Evolutionary conservation across 208 protist species (phyloP).

Genomic region (Tritrichomonas musculus): DNA sequence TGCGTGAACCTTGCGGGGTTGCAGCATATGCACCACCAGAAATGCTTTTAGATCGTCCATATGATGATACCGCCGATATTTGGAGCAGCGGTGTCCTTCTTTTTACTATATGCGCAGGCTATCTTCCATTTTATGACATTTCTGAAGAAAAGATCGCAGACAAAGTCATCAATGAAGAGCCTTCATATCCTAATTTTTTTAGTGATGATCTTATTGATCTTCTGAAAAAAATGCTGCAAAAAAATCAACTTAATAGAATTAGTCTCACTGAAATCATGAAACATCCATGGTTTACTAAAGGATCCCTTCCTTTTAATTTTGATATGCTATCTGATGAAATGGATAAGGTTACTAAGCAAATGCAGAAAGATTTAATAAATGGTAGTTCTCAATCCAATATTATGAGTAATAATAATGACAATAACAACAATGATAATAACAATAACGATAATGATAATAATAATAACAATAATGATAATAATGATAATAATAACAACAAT

Average conservation of each 20-base stretch:
- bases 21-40: slow-evolving; percentile 14
- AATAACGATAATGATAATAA: too few species aligned
- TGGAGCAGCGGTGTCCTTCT: slow-evolving; percentile 32
- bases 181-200: neutral
- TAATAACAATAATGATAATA: too few species aligned
- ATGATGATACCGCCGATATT: neutral
- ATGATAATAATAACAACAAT: too few species aligned
- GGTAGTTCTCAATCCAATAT: too few species aligned
- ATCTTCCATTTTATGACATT: slow-evolving; percentile 12
- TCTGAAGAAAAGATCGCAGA: too few species aligned
- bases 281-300: neutral
- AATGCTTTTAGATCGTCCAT: neutral
- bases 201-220: neutral
- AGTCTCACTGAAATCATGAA: neutral
- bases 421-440: too few species aligned
- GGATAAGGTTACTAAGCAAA: too few species aligned
- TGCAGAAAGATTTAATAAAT: too few species aligned
- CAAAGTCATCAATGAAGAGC: neutral
- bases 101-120: neutral
- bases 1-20: neutral
- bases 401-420: too few species aligned
- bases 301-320: too few species aligned
- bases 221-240: neutral
- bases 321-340: too few species aligned
- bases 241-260: neutral